Evolutionary conservation across 331 rosid genomes (phyloP), one percentile per base, ranked within the genome.

Genomic region (Telfairia occidentalis): DNA sequence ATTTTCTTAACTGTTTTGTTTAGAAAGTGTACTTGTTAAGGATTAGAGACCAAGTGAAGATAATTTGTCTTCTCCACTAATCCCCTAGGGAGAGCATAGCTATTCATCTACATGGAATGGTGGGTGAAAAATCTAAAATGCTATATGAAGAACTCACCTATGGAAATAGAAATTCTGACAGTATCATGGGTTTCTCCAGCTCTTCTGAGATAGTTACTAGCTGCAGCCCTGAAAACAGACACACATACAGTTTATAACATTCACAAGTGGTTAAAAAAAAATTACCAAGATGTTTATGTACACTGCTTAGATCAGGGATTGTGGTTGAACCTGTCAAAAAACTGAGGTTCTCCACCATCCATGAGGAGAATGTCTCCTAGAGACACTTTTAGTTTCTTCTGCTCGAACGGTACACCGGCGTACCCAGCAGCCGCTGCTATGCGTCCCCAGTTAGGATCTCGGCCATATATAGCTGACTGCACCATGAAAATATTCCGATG

Each of bases 391-490:
- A 95, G 97, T 80, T 82, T 84, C 58, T 43, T 84, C 84, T 88
- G 97, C 72, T 86, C 81, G 75, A 95, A 95, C 32, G 87, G 46
- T 79, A 92, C 80, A 74, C 99, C 99, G 0, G 97, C 86, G 81
- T 90, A 90, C 59, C 97, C 99, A 26, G 99, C 96, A 23, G 98
- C 98, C 32, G 84, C 83, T 21, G 97, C 99, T 46, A 95, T 92
- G 69, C 97, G 96, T 67, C 99, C 99, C 99, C 99, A 95, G 19
- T 92, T 92, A 43, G 99, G 97, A 77, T 90, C 99, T 88, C 97
- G 85, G 40, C 99, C 99, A 67, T 90, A 91, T 58, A 92, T 81
- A 65, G 99, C 97, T 50, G 99, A 91, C 97, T 95, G 89, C 73
- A 71, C 71, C 79, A 80, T 75, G 74, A 50, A 57, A 79, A 74